Base-by-base conservation (phyloP, 306 rosid species). In the Vigna radiata region DNA sequence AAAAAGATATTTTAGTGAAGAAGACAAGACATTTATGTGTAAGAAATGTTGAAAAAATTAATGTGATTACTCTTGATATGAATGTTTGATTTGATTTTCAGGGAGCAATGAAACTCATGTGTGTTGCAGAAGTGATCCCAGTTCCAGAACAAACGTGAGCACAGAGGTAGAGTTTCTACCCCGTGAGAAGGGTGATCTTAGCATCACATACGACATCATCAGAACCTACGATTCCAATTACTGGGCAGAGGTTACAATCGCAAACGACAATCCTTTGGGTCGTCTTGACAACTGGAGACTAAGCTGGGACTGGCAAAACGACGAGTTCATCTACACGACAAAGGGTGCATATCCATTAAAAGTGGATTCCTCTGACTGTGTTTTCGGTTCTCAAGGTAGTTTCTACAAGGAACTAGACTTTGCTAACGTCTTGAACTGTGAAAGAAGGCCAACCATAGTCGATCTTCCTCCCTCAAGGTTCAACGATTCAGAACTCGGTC, bases 211-310 rank as follows among this genome's bases (percentile, higher is more conserved):
- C 62, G 99, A 95, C 83, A 90, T 92, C 48, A 88, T 61, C 64
- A 85, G 76, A 63, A 87, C 99, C 6, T 88, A 83, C 16, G 83
- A 79, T 4, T 87, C 97, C 21, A 85, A 68, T 80, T 95, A 95
- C 79, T 82, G 80, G 81, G 92, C 96, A 18, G 92, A 92, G 55
- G 96, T 95, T 11, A 89, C 93, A 11, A 88, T 95, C 4, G 23
- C 87, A 27, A 95, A 90, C 85, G 88, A 92, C 58, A 90, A 92
- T 79, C 65, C 93, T 8, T 90, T 95, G 7, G 99, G 97, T 8
- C 97, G 97, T 83, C 96, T 95, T 77, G 97, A 95, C 77, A 76
- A 86, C 70, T 95, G 99, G 99, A 81, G 75, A 75, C 65, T 95
- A 59, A 89, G 84, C 78, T 95, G 97, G 97, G 85, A 90, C 18